A percentile compares a stretch with the other conserved stretches of the same genome.
phyloP scores from a whole-genome alignment of 345 rosid species.

The Atalantia buxifolia region DNA sequence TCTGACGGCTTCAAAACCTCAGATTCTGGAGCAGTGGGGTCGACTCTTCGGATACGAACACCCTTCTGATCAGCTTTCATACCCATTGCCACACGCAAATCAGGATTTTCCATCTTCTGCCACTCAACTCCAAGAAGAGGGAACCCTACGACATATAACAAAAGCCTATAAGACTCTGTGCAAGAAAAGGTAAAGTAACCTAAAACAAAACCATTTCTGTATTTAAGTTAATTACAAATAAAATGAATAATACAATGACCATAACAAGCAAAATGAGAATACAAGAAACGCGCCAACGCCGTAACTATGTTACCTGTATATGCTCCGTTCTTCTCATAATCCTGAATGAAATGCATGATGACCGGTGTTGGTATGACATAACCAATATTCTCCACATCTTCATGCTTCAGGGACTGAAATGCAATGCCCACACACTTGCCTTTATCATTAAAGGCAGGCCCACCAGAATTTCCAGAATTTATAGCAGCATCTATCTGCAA shows the following conservation, averaged over 20 bases:
- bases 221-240: background rate
- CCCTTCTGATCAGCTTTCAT: constrained; percentile 65
- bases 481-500: constrained; percentile 78
- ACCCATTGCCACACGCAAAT: constrained; percentile 55
- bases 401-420: constrained; percentile 75
- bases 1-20: constrained; percentile 54
- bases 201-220: background rate
- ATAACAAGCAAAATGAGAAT: background rate
- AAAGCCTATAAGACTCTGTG: background rate
- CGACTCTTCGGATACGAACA: constrained; percentile 61
- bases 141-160: constrained; percentile 41
- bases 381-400: constrained; percentile 73
- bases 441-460: constrained; percentile 73
- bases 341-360: constrained; percentile 55
- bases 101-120: constrained; percentile 89
- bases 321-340: constrained; percentile 61
- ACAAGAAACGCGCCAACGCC: background rate
- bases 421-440: constrained; percentile 77
- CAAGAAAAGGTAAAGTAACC: background rate
- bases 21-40: constrained; percentile 65
- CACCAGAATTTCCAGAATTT: constrained; percentile 77
- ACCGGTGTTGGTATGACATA: constrained; percentile 79
- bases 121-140: constrained; percentile 70
- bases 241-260: background rate
- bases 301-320: constrained; percentile 47